A percentile compares a stretch with the other conserved stretches of the same genome.
These are phyloP conservation scores for Mortierella claussenii DNA, from an alignment of 192 early-diverging fungal genomes.

Conservation along the genomic window DNA sequence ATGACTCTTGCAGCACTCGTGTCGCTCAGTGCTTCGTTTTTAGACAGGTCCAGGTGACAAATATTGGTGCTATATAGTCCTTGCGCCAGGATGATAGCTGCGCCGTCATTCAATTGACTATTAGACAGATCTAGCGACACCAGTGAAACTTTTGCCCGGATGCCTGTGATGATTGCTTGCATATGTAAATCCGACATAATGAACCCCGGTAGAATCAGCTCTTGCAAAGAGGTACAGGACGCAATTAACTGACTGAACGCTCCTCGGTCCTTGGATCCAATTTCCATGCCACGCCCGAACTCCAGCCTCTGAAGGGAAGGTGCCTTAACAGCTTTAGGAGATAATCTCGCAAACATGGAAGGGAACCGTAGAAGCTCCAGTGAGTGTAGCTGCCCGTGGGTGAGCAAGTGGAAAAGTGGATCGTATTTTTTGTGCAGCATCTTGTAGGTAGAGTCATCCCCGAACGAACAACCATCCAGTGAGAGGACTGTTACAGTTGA, in stretches of 20 bases:
- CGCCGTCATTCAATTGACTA: conserved; percentile 31
- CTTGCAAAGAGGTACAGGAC: conserved; percentile 33
- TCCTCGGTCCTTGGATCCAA: conserved; percentile 7
- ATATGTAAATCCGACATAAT: conserved; percentile 16
- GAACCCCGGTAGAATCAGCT: conserved; percentile 30
- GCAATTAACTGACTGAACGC: conserved; percentile 16
- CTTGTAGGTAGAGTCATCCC: conserved; percentile 30
- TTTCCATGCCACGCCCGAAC: conserved; percentile 35
- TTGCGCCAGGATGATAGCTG: conserved; percentile 40
- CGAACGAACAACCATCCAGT: conserved; percentile 26
- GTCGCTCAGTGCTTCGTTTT: conserved; percentile 35
- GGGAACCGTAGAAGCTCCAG: conserved; percentile 31
- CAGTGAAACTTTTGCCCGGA: conserved; percentile 2
- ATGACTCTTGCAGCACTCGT: conserved; percentile 33
- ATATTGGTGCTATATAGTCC: conserved; percentile 43
- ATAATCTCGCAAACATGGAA: conserved; percentile 28
- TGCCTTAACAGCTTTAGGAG: conserved; percentile 22
- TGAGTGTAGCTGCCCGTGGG: conserved; percentile 34
- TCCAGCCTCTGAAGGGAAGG: conserved; percentile 21
- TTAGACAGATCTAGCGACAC: conserved; percentile 26
- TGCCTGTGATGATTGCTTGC: conserved; percentile 27
- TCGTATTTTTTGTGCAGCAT: conserved; percentile 45
- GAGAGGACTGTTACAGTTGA: conserved; percentile 46
- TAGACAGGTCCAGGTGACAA: conserved; percentile 37
- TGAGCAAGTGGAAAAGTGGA: conserved; percentile 34